Conservation (phyloP, 1,139 yeast genomes). For the Magnusiomyces suaveolens region DNA sequence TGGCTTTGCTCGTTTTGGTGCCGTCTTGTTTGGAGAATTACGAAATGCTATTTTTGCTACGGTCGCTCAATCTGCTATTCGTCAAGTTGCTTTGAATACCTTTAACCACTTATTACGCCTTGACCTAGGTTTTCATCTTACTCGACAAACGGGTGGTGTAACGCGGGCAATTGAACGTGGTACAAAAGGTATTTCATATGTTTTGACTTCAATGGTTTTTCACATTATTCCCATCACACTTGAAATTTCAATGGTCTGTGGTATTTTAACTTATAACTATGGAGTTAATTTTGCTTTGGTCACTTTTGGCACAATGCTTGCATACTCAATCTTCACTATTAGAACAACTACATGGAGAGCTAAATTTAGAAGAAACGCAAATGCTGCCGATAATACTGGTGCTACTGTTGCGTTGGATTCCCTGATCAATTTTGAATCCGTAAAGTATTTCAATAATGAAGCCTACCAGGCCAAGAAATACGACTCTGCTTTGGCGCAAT, state of each 20-base stretch:
- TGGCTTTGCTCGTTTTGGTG: conserved; percentile 90
- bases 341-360: conserved; percentile 96
- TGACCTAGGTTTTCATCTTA: conserved; percentile 82
- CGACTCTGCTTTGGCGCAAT: conserved; percentile 61
- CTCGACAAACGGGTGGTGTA: conserved; percentile 90
- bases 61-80: conserved; percentile 91
- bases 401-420: conserved; percentile 93
- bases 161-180: conserved; percentile 97
- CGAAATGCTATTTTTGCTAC: conserved; percentile 92
- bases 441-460: conserved; percentile 89
- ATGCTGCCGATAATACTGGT: conserved; percentile 88
- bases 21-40: conserved; percentile 87
- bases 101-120: conserved; percentile 72
- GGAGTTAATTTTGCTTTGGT: conserved; percentile 86
- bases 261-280: conserved; percentile 84
- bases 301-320: conserved; percentile 76
- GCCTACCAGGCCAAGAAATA: conserved; percentile 68
- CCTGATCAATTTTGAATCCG: conserved; percentile 86
- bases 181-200: conserved; percentile 92
- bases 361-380: conserved; percentile 79
- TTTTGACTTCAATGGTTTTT: conserved; percentile 89
- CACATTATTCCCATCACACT: conserved; percentile 89
- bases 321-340: conserved; percentile 80
- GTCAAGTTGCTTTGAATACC: conserved; percentile 80
- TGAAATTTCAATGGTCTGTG: conserved; percentile 88